Conservation (phyloP, 1,284 basidiomycete genomes). For the Ustilago xerochloae region DNA sequence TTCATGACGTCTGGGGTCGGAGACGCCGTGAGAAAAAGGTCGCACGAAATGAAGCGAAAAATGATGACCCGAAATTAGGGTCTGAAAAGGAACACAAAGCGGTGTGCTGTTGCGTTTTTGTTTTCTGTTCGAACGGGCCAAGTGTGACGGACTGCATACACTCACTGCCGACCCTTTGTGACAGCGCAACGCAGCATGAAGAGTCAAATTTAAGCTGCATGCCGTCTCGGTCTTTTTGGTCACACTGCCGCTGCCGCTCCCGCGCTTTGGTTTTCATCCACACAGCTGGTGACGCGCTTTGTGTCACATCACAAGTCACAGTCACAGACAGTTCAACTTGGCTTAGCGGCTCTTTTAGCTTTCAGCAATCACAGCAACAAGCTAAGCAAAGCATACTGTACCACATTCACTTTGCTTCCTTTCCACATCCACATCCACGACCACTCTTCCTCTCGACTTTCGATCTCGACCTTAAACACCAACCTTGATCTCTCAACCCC, state of each 20-base stretch:
- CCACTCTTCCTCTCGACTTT: background rate
- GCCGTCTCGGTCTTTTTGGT: background rate
- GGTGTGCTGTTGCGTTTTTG: too few relatives aligned
- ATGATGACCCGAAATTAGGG: background rate
- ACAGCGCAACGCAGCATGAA: slow-evolving; percentile 3
- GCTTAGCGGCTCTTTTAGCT: background rate
- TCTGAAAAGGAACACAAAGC: background rate
- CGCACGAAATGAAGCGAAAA: background rate
- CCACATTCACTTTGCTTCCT: background rate
- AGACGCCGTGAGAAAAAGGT: too few relatives aligned
- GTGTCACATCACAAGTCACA: background rate
- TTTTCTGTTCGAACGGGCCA: too few relatives aligned
- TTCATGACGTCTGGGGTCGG: too few relatives aligned
- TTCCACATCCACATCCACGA: background rate
- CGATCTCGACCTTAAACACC: too few relatives aligned
- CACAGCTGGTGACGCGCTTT: background rate
- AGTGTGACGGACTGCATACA: too few relatives aligned
- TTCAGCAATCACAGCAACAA: background rate
- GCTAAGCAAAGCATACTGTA: too few relatives aligned
- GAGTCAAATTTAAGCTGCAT: slow-evolving; percentile 2
- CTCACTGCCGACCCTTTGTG: background rate
- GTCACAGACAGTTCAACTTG: background rate
- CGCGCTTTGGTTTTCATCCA: background rate
- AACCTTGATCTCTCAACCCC: background rate
- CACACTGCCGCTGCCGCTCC: background rate